A percentile compares a stretch with the other conserved stretches of the same genome.
phyloP scores from a whole-genome alignment of 2,329 filamentous ascomycete genomes.

The Hortaea werneckii region DNA sequence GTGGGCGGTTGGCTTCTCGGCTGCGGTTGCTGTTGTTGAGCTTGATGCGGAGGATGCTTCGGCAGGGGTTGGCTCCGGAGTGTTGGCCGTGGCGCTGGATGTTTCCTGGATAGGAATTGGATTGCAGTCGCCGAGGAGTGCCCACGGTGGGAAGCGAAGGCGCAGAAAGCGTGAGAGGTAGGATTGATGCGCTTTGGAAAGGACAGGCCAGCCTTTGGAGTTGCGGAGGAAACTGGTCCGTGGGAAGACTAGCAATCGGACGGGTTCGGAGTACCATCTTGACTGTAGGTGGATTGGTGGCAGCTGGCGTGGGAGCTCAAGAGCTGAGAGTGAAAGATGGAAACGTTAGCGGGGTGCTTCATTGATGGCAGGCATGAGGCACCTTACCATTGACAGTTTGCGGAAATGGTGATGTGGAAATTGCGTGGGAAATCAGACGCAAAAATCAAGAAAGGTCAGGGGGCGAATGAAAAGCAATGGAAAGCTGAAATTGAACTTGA shows the following conservation, averaged over 20 bases:
- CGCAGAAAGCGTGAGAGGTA: constrained; percentile 49
- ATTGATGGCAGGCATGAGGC: too few relatives aligned
- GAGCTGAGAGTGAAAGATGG: constrained; percentile 31
- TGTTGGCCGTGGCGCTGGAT: neutral
- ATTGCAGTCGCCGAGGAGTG: constrained; percentile 49
- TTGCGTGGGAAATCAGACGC: neutral
- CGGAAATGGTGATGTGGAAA: too few relatives aligned
- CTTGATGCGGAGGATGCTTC: constrained; percentile 44
- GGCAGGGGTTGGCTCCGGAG: constrained; percentile 51
- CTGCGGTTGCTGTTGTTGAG: constrained; percentile 30
- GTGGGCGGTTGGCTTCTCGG: constrained; percentile 48
- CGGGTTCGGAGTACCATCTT: constrained; percentile 54
- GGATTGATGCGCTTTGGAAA: constrained; percentile 48
- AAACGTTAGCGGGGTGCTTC: neutral
- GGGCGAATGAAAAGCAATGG: neutral
- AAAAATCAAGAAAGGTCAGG: neutral
- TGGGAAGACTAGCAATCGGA: constrained; percentile 46
- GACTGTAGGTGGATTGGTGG: constrained; percentile 47
- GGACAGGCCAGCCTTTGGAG: constrained; percentile 47
- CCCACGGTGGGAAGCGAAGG: constrained; percentile 48
- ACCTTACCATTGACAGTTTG: too few relatives aligned
- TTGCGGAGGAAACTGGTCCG: constrained; percentile 47
- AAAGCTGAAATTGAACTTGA: neutral
- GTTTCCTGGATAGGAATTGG: constrained; percentile 26
- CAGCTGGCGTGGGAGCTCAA: constrained; percentile 50